Evolutionary conservation across 2,329 filamentous ascomycete species (phyloP).

Genomic region (Alternaria sp.): DNA sequence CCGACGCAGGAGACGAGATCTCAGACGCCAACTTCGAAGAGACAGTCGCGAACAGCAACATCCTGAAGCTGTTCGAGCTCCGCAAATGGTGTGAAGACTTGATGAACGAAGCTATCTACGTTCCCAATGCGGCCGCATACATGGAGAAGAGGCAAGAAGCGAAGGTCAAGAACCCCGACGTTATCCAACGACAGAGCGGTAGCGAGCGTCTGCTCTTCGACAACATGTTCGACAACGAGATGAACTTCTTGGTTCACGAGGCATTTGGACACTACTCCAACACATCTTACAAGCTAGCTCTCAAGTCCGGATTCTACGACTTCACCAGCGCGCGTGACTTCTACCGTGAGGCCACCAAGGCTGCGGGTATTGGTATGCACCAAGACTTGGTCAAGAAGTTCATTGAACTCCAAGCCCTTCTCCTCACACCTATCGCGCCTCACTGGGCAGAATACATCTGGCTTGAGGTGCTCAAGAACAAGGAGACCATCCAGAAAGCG

Average conservation of each 20-base stretch:
- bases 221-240: slow-evolving; percentile 89
- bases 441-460: slow-evolving; percentile 97
- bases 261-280: slow-evolving; percentile 77
- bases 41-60: slow-evolving; percentile 88
- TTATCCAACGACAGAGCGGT: slow-evolving; percentile 70
- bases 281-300: slow-evolving; percentile 52
- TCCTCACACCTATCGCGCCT: slow-evolving; percentile 84
- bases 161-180: slow-evolving; percentile 60
- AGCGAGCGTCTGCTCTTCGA: slow-evolving; percentile 83
- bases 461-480: slow-evolving; percentile 85
- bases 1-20: slow-evolving; percentile 92
- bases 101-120: slow-evolving; percentile 65
- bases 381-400: slow-evolving; percentile 79
- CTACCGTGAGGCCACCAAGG: slow-evolving; percentile 83
- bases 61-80: slow-evolving; percentile 82
- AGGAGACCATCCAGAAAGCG: slow-evolving; percentile 79
- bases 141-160: slow-evolving; percentile 52
- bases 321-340: slow-evolving; percentile 87
- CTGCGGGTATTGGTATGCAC: slow-evolving; percentile 86
- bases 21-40: slow-evolving; percentile 98
- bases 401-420: slow-evolving; percentile 83
- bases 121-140: slow-evolving; percentile 56
- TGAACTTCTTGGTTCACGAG: slow-evolving; percentile 83
- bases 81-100: slow-evolving; percentile 94
- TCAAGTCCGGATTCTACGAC: slow-evolving; percentile 79